phyloP scores from a whole-genome alignment of 139 green algal genomes.

The Chlorella sp. region DNA sequence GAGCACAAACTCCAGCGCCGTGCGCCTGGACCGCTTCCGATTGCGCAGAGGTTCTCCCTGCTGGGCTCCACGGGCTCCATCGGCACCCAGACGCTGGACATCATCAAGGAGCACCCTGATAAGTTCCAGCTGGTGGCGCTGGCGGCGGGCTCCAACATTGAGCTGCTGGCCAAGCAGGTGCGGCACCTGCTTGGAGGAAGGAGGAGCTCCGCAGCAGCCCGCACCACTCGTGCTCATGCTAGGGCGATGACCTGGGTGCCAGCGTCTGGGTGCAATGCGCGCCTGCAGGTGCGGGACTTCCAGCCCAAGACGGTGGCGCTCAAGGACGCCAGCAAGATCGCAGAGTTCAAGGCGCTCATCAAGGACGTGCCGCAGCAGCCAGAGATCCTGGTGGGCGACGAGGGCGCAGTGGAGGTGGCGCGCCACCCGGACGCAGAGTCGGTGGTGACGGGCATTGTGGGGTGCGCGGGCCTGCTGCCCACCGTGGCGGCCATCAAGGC shows the following conservation, averaged over 20 bases:
- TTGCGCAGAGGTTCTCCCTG: constrained; percentile 85
- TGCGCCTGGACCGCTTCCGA: background rate
- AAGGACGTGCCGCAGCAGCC: constrained; percentile 54
- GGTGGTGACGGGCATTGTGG: constrained; percentile 74
- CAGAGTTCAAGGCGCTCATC: constrained; percentile 52
- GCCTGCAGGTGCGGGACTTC: constrained; percentile 69
- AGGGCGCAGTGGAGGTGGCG: constrained; percentile 80
- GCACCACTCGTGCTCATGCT: too few species aligned
- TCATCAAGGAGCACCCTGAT: constrained; percentile 90
- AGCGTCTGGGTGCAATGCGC: background rate
- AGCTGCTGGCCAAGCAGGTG: constrained; percentile 88
- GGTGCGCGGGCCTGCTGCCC: constrained; percentile 92
- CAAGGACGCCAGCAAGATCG: constrained; percentile 53
- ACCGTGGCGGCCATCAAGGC: constrained; percentile 94
- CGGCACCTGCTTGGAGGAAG: too few species aligned
- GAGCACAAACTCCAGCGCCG: background rate
- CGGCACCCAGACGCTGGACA: constrained; percentile 98
- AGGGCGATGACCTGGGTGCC: too few species aligned
- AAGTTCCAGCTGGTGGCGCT: constrained; percentile 90
- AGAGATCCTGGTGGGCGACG: constrained; percentile 87
- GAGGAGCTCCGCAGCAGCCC: background rate
- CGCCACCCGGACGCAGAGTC: constrained; percentile 29
- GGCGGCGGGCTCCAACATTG: constrained; percentile 86
- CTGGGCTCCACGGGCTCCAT: constrained; percentile 92
- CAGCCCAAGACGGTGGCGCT: constrained; percentile 87